Percentiles rank a stretch among this genome's conserved stretches.
Evolutionary conservation across 1,284 basidiomycete species (phyloP).

Genomic region (Ganoderma resinaceum): DNA sequence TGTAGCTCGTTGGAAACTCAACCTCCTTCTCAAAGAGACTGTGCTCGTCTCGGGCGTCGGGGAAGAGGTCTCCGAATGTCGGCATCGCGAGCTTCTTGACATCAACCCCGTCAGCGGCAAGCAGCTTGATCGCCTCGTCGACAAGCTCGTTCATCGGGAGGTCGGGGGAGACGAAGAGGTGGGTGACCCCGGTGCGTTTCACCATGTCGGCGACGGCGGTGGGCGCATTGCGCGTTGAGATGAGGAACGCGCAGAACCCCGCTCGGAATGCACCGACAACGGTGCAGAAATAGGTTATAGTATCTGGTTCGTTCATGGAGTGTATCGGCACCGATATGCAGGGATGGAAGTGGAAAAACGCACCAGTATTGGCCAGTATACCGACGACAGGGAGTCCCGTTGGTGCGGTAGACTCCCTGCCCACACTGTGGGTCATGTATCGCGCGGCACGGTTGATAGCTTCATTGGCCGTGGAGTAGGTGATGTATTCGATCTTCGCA

Average conservation of each 20-base stretch:
- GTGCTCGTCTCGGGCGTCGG: not conserved
- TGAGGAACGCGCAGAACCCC: conserved; percentile 42
- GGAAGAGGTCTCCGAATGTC: conserved; percentile 28
- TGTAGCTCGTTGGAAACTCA: conserved; percentile 14
- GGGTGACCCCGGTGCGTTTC: conserved; percentile 34
- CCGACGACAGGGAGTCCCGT: conserved; percentile 27
- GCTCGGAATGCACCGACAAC: conserved; percentile 39
- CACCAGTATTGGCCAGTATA: conserved; percentile 23
- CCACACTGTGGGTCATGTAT: conserved; percentile 18
- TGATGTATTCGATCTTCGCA: conserved; percentile 18
- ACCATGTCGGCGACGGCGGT: conserved; percentile 45
- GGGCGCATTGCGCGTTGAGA: conserved; percentile 49
- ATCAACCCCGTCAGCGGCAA: conserved; percentile 8
- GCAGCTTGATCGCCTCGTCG: conserved; percentile 11
- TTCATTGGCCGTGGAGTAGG: conserved; percentile 18
- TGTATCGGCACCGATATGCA: not conserved
- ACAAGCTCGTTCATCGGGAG: conserved; percentile 14
- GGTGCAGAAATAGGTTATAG: conserved; percentile 41
- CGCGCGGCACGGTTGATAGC: conserved; percentile 29
- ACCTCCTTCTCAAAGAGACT: conserved; percentile 19
- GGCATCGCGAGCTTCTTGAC: conserved; percentile 21
- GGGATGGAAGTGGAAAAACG: not conserved
- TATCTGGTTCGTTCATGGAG: conserved; percentile 32
- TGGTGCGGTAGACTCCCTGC: not conserved
- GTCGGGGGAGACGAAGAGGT: conserved; percentile 41